These are phyloP conservation scores for Saccharomyces hybrid DNA, from an alignment of 1,139 yeast genomes.

Conservation along the genomic window DNA sequence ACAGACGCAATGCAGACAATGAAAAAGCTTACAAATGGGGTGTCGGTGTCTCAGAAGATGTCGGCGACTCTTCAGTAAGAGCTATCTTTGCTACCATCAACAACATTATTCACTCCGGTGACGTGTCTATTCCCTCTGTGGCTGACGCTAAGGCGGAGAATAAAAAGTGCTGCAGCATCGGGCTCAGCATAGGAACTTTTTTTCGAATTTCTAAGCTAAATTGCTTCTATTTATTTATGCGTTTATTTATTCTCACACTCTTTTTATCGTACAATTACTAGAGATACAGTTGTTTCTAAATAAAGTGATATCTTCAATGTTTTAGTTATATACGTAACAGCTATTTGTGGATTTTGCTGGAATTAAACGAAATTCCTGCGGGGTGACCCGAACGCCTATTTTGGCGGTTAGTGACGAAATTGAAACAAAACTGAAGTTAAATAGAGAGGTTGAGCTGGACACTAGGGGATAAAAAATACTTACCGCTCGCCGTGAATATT, in stretches of 20 bases:
- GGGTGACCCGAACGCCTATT: not conserved
- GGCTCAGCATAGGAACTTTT: constrained; percentile 2
- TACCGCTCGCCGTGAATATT: not conserved
- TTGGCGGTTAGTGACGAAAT: constrained; percentile 1
- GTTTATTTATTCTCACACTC: not conserved
- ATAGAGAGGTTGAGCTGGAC: not conserved
- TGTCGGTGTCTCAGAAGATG: constrained; percentile 89
- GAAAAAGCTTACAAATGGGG: constrained; percentile 68
- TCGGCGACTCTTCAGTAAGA: constrained; percentile 78
- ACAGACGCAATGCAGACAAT: constrained; percentile 38
- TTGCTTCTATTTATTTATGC: not conserved
- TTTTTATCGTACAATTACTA: not conserved
- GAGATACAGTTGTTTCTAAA: not conserved
- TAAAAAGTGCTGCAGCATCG: constrained; percentile 6
- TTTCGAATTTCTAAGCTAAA: not conserved
- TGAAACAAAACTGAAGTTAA: not conserved
- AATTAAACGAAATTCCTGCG: not conserved
- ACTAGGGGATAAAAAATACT: not conserved
- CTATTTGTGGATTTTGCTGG: not conserved
- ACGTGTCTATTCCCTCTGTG: constrained; percentile 21
- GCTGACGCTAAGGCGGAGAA: constrained; percentile 10
- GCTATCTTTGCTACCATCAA: constrained; percentile 74
- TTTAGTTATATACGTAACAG: not conserved
- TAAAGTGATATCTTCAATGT: not conserved
- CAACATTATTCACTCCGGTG: constrained; percentile 32